Base-by-base conservation (phyloP, 129 eudicot species). In the sunflower (Helianthus annuus) region DNA sequence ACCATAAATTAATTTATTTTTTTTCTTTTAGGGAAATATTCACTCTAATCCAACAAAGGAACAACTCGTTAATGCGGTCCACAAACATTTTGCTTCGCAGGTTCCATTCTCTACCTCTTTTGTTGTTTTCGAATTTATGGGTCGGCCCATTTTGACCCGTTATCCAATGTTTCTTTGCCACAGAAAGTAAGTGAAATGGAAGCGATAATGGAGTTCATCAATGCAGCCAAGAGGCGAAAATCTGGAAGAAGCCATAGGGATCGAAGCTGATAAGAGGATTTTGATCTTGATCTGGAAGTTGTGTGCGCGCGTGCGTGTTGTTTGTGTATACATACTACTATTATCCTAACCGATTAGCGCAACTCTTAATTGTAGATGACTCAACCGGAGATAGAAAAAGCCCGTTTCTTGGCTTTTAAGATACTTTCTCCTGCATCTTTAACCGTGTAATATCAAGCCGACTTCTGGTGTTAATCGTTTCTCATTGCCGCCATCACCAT, bases 21-120 rank as follows among this genome's bases (percentile, higher is more conserved):
- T 3, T 32, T 57, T 34, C 1, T 12, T 34, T 29, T 68, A 93
- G 98, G 92, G 85, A 11, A 82, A 82, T 73, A 64, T 70, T 16
- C 84, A 81, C 63, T 68, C 89, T 63, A 81, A 80, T 80, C 90
- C 87, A 42, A 81, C 98, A 19, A 94, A 77, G 80, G 99, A 90
- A 64, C 97, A 94, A 62, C 79, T 94, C 66, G 80, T 86, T 73
- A 79, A 81, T 3, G 85, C 86, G 0, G 89, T 90, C 78, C 96
- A 94, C 80, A 84, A 85, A 76, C 99, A 94, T 83, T 94, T 94
- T 72, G 86, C 96, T 77, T 84, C 96, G 15, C 97, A 90, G 99
- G 99, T 94, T 15, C 51, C 32, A 72, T 61, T 46, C 74, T 39
- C 57, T 52, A 13, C 44, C 64, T 72, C 68, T 49, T 70, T 66